These are phyloP conservation scores for Neopestalotiopsis sp. DNA, from an alignment of 2,329 filamentous ascomycete genomes.

Conservation along the genomic window DNA sequence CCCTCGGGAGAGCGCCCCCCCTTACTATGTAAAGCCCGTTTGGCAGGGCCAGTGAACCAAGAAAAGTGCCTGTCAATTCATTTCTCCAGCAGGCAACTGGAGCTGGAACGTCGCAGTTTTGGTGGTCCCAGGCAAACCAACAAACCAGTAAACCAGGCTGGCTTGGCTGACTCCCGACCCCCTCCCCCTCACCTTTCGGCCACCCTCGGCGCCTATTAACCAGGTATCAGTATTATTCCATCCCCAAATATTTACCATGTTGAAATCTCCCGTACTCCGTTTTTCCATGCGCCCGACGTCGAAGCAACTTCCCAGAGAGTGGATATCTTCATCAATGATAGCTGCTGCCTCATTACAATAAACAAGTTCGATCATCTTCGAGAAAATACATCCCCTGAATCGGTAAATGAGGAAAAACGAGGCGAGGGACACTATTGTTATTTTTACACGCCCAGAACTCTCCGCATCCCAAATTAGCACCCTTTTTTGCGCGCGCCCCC, in stretches of 20 bases:
- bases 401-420: background rate
- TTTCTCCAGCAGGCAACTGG: slow-evolving; percentile 1
- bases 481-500: background rate
- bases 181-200: background rate
- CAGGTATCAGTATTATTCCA: background rate
- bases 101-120: background rate
- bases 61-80: background rate
- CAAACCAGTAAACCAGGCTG: too few species aligned
- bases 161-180: background rate
- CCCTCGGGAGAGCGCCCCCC: too few species aligned
- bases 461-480: background rate
- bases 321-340: background rate
- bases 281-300: slow-evolving; percentile 1
- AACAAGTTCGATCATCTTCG: slow-evolving; percentile 3
- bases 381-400: slow-evolving; percentile 1
- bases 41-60: background rate
- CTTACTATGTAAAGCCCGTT: too few species aligned
- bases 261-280: slow-evolving; percentile 2
- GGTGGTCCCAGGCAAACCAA: too few species aligned
- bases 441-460: background rate
- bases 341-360: background rate
- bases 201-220: background rate
- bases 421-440: background rate
- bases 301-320: slow-evolving; percentile 1
- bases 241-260: background rate